Conservation (phyloP, 2,329 filamentous ascomycete genomes). For the Phoma herbarum region DNA sequence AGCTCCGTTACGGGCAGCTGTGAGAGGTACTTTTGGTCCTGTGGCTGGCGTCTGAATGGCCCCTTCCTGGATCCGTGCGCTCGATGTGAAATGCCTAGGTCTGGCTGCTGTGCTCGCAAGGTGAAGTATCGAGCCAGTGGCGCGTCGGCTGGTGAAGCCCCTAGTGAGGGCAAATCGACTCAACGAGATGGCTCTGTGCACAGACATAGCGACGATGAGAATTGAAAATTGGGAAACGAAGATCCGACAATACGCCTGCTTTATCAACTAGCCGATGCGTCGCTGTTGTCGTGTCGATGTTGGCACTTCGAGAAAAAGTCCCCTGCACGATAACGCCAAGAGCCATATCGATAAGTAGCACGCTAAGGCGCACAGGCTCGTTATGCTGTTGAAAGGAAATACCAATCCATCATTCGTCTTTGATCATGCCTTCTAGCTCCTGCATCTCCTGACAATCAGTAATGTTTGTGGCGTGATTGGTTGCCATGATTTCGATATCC, state of each 20-base stretch:
- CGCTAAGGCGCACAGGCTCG: not conserved
- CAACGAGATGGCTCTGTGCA: constrained; percentile 22
- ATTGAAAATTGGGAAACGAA: not conserved
- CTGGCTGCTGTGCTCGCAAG: constrained; percentile 20
- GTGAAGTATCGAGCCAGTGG: constrained; percentile 22
- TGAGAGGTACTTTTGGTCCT: constrained; percentile 14
- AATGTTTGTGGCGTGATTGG: not conserved
- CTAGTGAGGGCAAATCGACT: constrained; percentile 24
- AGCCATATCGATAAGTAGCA: constrained; percentile 11
- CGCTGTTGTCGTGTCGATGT: not conserved
- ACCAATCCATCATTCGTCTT: not conserved
- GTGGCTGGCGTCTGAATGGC: constrained; percentile 17
- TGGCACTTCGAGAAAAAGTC: not conserved
- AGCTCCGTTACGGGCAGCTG: constrained; percentile 1
- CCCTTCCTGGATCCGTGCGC: constrained; percentile 12
- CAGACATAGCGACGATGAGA: constrained; percentile 24
- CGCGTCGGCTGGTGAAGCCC: constrained; percentile 21
- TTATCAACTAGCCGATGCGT: not conserved
- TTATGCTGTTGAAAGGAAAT: not conserved
- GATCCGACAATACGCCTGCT: not conserved
- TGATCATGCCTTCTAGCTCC: not conserved
- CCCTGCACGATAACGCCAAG: not conserved
- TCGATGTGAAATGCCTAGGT: constrained; percentile 27
- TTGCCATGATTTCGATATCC: not conserved
- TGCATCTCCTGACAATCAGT: not conserved